Evolutionary conservation across 805 yeast genomes (phyloP).

Genomic region (Yamadazyma sp.): DNA sequence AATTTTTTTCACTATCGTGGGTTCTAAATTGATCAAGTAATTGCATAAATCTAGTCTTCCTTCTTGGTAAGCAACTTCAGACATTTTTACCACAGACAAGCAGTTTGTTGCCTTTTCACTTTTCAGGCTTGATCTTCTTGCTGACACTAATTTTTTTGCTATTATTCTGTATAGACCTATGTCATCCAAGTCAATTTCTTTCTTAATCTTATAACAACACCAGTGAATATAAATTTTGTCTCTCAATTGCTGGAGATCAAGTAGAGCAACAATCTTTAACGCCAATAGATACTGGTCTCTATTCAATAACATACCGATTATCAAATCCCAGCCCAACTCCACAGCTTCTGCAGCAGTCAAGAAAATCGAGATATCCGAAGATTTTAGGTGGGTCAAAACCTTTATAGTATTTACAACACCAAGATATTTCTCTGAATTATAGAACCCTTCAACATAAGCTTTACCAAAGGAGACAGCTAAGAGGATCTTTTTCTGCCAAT

Average conservation of each 20-base stretch:
- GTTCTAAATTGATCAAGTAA: constrained; percentile 66
- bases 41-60: constrained; percentile 74
- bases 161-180: constrained; percentile 53
- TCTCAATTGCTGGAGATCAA: constrained; percentile 40
- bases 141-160: constrained; percentile 42
- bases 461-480: constrained; percentile 89
- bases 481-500: constrained; percentile 76
- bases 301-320: constrained; percentile 57
- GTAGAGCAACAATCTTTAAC: constrained; percentile 55
- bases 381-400: constrained; percentile 68
- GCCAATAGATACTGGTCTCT: constrained; percentile 64
- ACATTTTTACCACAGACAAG: constrained; percentile 55
- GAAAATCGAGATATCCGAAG: constrained; percentile 64
- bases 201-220: constrained; percentile 71
- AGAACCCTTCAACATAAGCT: constrained; percentile 50
- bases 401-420: constrained; percentile 60
- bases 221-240: constrained; percentile 63
- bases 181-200: constrained; percentile 56
- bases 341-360: constrained; percentile 59
- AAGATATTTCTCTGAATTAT: constrained; percentile 59
- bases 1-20: constrained; percentile 58
- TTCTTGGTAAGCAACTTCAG: constrained; percentile 71
- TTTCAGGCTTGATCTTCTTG: constrained; percentile 8
- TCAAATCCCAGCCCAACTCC: constrained; percentile 50
- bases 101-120: constrained; percentile 30